Conservation (phyloP, 805 yeast species). For the Saturnispora sekii region DNA sequence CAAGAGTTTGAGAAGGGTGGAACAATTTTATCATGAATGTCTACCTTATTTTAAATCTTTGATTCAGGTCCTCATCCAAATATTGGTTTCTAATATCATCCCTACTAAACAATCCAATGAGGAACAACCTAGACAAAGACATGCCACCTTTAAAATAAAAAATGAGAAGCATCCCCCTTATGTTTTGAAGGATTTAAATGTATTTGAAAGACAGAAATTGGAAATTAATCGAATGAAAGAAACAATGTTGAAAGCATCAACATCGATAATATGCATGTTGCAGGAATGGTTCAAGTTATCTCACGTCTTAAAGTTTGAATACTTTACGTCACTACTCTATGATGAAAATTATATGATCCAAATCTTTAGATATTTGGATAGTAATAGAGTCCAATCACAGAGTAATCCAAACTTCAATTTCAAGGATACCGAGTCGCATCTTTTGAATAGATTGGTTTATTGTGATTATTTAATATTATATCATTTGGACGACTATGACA, state of each 20-base stretch:
- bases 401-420: slow-evolving; percentile 19
- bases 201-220: slow-evolving; percentile 30
- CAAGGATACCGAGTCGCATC: slow-evolving; percentile 19
- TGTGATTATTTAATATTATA: slow-evolving; percentile 25
- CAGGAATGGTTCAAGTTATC: slow-evolving; percentile 70
- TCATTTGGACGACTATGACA: slow-evolving; percentile 20
- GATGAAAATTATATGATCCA: slow-evolving; percentile 52
- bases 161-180: slow-evolving; percentile 12
- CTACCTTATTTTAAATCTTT: slow-evolving; percentile 54
- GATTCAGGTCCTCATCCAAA: slow-evolving; percentile 52
- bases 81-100: slow-evolving; percentile 42
- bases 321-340: slow-evolving; percentile 57
- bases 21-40: slow-evolving; percentile 43
- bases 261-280: slow-evolving; percentile 43
- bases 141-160: slow-evolving; percentile 1
- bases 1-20: slow-evolving; percentile 44
- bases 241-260: slow-evolving; percentile 46
- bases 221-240: slow-evolving; percentile 58
- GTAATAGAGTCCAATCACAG: slow-evolving; percentile 23
- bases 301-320: slow-evolving; percentile 74
- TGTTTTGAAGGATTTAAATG: slow-evolving; percentile 12
- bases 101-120: slow-evolving; percentile 16
- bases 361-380: slow-evolving; percentile 26
- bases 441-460: slow-evolving; percentile 24
- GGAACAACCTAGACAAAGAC: slow-evolving; percentile 17